These are phyloP conservation scores for Xylariaceae sp. DNA, from an alignment of 2,329 filamentous ascomycete species.

Conservation along the genomic window DNA sequence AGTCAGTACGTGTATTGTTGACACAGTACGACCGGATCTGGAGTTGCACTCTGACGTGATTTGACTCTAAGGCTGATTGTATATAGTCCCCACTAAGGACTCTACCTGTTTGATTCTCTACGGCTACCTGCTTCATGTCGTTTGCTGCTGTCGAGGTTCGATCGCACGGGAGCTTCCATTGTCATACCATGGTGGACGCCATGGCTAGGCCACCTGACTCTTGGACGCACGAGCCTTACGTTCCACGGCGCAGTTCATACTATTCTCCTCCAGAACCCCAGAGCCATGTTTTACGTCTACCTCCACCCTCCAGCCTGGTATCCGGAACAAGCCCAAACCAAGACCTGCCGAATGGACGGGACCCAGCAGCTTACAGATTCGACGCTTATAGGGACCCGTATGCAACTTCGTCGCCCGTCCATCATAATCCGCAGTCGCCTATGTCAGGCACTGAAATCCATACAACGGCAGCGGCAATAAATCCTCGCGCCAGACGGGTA, in stretches of 20 bases:
- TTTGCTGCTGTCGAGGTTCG: conserved; percentile 27
- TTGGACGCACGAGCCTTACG: conserved; percentile 34
- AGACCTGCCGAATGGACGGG: conserved; percentile 23
- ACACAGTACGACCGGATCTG: conserved; percentile 19
- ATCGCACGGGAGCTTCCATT: conserved; percentile 27
- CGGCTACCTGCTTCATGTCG: conserved; percentile 22
- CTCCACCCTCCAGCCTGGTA: conserved; percentile 33
- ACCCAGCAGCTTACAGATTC: conserved; percentile 22
- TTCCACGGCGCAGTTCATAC: conserved; percentile 31
- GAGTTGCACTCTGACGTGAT: conserved; percentile 9
- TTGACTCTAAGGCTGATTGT: conserved; percentile 12
- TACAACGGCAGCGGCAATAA: conserved; percentile 17
- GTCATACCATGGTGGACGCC: conserved; percentile 37
- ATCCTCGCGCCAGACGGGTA: conserved; percentile 20
- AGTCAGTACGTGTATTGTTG: conserved; percentile 26
- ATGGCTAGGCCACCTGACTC: conserved; percentile 36
- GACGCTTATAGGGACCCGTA: conserved; percentile 28
- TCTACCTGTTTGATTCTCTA: conserved; percentile 11
- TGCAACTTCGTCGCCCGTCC: conserved; percentile 23
- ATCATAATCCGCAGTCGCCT: conserved; percentile 23
- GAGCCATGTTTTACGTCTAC: conserved; percentile 30
- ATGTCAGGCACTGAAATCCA: conserved; percentile 19
- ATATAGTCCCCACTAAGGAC: conserved; percentile 22
- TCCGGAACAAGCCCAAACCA: conserved; percentile 25
- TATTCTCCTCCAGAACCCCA: conserved; percentile 31